phyloP scores from a whole-genome alignment of 176 grass and related monocot genomes.

The Zea mays region DNA sequence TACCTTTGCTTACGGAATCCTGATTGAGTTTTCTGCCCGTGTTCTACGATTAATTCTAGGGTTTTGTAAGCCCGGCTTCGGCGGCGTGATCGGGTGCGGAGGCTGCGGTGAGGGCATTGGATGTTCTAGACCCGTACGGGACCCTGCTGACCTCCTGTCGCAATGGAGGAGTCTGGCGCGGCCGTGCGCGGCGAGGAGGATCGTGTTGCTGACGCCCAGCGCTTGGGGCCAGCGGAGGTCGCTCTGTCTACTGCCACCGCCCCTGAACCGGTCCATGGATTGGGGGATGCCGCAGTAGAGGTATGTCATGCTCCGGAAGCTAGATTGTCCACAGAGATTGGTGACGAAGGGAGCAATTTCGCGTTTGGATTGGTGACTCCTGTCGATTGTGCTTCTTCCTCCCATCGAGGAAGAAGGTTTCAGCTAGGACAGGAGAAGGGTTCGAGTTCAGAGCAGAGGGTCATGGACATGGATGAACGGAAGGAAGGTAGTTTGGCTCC shows the following conservation, averaged over 20 bases:
- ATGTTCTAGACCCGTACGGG: conserved; percentile 45
- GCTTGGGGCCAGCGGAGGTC: neutral
- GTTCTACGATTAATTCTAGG: conserved; percentile 29
- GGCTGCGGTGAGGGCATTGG: conserved; percentile 30
- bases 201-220: neutral
- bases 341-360: neutral
- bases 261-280: neutral
- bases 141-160: conserved; percentile 37
- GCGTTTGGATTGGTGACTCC: conserved; percentile 11
- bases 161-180: conserved; percentile 36
- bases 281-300: neutral
- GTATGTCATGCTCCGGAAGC: neutral
- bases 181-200: conserved; percentile 18
- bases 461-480: neutral
- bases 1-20: neutral
- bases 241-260: neutral
- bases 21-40: neutral
- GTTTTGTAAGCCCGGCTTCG: conserved; percentile 21
- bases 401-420: neutral
- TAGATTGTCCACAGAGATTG: neutral
- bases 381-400: neutral
- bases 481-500: conserved; percentile 2
- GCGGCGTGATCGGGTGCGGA: conserved; percentile 32
- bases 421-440: conserved; percentile 2
- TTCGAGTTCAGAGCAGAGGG: conserved; percentile 18